These are phyloP conservation scores for Komagataella pastoris DNA, from an alignment of 805 yeast species.

Conservation along the genomic window DNA sequence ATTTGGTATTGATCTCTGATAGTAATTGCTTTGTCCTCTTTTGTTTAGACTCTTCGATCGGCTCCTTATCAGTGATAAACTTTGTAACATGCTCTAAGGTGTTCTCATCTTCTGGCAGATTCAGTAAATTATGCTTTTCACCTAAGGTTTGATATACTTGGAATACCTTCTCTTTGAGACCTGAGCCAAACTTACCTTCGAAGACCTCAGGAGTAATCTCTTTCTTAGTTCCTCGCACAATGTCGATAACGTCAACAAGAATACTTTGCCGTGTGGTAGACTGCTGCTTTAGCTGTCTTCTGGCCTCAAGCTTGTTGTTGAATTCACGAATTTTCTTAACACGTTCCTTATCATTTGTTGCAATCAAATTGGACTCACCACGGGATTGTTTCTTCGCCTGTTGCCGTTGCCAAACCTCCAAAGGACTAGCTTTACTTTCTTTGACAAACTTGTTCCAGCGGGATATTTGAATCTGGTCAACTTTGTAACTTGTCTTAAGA, in stretches of 20 bases:
- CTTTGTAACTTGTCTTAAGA: constrained; percentile 46
- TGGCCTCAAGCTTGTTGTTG: constrained; percentile 24
- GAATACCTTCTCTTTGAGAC: constrained; percentile 16
- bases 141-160: constrained; percentile 20
- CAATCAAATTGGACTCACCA: constrained; percentile 11
- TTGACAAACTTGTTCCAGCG: constrained; percentile 68
- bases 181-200: constrained; percentile 20
- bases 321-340: constrained; percentile 10
- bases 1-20: constrained; percentile 18
- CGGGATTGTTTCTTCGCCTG: constrained; percentile 27
- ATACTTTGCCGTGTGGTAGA: constrained; percentile 32
- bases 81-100: background rate
- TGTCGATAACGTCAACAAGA: constrained; percentile 26
- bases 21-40: constrained; percentile 19
- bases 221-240: constrained; percentile 10
- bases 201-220: constrained; percentile 17
- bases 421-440: constrained; percentile 42
- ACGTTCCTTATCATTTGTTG: constrained; percentile 2
- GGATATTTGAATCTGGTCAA: constrained; percentile 59
- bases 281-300: constrained; percentile 17
- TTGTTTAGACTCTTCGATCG: constrained; percentile 8
- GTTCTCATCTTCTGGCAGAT: constrained; percentile 6
- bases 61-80: constrained; percentile 1
- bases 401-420: constrained; percentile 38
- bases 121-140: constrained; percentile 9